Evolutionary conservation across 2,329 filamentous ascomycete genomes (phyloP).

Genomic region (Hypoxylon sp.): DNA sequence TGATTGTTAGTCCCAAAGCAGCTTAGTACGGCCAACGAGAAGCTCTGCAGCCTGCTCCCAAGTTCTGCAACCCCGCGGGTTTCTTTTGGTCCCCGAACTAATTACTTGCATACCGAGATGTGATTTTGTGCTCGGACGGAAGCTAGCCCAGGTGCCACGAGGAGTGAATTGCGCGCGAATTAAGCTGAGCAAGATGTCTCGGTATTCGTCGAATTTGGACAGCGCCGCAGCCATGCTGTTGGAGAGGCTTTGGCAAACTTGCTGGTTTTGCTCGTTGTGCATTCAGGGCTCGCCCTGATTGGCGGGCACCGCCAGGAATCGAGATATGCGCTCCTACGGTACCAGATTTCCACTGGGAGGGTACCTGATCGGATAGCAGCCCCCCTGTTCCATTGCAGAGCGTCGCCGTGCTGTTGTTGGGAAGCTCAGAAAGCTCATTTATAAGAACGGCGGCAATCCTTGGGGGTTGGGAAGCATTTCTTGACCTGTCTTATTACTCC

Average conservation of each 20-base stretch:
- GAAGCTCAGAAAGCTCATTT: constrained; percentile 27
- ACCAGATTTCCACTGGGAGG: constrained; percentile 25
- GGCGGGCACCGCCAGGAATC: constrained; percentile 29
- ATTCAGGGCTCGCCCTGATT: constrained; percentile 23
- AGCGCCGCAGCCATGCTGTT: constrained; percentile 33
- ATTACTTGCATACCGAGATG: constrained; percentile 24
- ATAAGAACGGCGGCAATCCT: constrained; percentile 26
- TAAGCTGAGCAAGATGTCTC: constrained; percentile 7
- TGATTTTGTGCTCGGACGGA: neutral
- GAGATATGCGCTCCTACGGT: constrained; percentile 36
- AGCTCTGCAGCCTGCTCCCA: constrained; percentile 20
- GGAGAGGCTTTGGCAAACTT: constrained; percentile 21
- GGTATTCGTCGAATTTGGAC: constrained; percentile 20
- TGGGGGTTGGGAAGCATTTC: constrained; percentile 19
- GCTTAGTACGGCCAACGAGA: constrained; percentile 26
- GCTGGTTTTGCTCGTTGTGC: constrained; percentile 6
- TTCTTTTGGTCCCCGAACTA: constrained; percentile 8
- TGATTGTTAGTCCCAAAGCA: constrained; percentile 20
- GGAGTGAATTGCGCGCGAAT: neutral
- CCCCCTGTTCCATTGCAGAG: constrained; percentile 36
- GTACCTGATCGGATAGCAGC: constrained; percentile 24
- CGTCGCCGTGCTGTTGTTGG: constrained; percentile 31
- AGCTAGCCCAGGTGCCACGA: neutral
- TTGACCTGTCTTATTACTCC: constrained; percentile 18
- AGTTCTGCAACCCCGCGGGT: constrained; percentile 24